Evolutionary conservation across 2,329 filamentous ascomycete genomes (phyloP), one percentile per base, ranked within the genome.

Genomic region (Ampelomyces quisqualis): DNA sequence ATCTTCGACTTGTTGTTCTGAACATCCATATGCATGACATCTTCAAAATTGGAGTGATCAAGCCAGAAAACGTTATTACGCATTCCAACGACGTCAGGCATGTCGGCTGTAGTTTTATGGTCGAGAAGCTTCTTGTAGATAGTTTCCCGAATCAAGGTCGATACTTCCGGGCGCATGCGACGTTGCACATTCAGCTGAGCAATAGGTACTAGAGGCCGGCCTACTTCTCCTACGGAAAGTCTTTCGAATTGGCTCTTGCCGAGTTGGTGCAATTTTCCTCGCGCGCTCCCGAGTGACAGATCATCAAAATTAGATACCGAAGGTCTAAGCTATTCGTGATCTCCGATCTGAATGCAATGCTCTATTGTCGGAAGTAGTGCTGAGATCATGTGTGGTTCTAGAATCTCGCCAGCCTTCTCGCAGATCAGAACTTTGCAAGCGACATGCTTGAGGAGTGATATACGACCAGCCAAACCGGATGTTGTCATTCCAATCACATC

Each of bases 391-490:
- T 86, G 82, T 0, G 79, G 72, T 57, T 88, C 84, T 21, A 86
- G 69, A 0, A 87, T 79, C 47, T 88, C 83, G 0, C 77, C 84
- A 2, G 84, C 84, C 54, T 88, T 84, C 57, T 88, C 84, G 22
- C 79, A 84, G 1, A 87, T 58, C 11, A 87, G 60, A 0, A 85
- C 75, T 45, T 84, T 83, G 21, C 70, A 67, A 5, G 65, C 56
- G 2, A 84, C 44, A 6, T 71, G 70, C 6, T 73, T 70, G 0
- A 86, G 65, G 1, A 78, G 49, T 0, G 70, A 61, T 0, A 80
- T 60, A 11, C 78, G 68, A 65, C 55, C 80, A 72, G 81, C 81
- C 2, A 84, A 65, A 0, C 80, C 80, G 0, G 76, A 79, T 0
- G 81, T 84, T 0, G 81, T 85, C 2, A 81, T 65, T 0, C 81